A percentile compares a stretch with the other conserved stretches of the same genome.
phyloP scores from a whole-genome alignment of 1,139 yeast species.

The Pichia sp. region DNA sequence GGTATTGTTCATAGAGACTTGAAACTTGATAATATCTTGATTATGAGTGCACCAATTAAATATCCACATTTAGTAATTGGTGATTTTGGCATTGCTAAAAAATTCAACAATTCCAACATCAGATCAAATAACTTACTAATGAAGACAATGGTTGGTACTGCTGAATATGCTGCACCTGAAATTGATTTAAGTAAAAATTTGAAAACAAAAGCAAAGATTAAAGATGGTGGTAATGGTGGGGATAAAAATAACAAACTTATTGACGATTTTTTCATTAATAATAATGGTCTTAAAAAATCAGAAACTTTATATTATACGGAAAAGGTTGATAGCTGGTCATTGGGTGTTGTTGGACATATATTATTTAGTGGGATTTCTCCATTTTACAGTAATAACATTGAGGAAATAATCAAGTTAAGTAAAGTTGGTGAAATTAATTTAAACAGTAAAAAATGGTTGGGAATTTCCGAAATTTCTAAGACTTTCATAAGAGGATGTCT shows the following conservation, averaged over 20 bases:
- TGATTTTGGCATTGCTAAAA: constrained; percentile 62
- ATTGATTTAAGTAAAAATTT: constrained; percentile 33
- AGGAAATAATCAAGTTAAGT: constrained; percentile 32
- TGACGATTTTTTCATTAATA: constrained; percentile 3
- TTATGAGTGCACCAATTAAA: constrained; percentile 48
- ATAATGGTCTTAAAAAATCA: not conserved
- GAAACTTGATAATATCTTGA: constrained; percentile 56
- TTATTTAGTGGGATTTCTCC: constrained; percentile 57
- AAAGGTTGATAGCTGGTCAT: constrained; percentile 64
- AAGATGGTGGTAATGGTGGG: not conserved
- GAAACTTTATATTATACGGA: constrained; percentile 35
- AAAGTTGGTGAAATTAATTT: constrained; percentile 37
- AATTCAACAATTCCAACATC: not conserved
- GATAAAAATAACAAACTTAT: not conserved
- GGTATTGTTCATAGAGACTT: constrained; percentile 51
- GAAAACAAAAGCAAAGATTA: not conserved
- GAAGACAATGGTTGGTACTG: constrained; percentile 58
- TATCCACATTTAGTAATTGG: constrained; percentile 49
- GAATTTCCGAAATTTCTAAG: constrained; percentile 37
- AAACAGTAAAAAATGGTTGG: constrained; percentile 36
- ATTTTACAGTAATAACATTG: constrained; percentile 38
- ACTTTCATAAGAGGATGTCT: constrained; percentile 39
- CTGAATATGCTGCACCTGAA: constrained; percentile 67
- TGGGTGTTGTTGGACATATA: constrained; percentile 54
- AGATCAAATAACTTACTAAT: constrained; percentile 30